Conservation (phyloP, 1,284 basidiomycete species). For the Ceratobasidium sp. region DNA sequence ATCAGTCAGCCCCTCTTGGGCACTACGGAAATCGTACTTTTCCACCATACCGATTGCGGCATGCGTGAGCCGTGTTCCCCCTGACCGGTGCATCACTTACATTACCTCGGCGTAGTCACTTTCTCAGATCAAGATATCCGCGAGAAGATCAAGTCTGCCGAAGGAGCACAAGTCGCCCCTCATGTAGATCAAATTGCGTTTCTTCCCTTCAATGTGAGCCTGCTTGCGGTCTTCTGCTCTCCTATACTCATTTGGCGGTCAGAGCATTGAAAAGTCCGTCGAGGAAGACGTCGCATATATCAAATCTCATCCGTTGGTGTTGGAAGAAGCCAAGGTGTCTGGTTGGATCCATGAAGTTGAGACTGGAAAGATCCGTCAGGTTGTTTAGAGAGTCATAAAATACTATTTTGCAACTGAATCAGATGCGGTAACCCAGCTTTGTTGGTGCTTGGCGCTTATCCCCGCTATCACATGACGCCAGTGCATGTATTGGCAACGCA, state of each 20-base stretch:
- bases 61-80: constrained; percentile 56
- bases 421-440: no score
- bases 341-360: constrained; percentile 72
- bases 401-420: no score
- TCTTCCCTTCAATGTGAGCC: constrained; percentile 55
- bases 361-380: constrained; percentile 59
- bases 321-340: constrained; percentile 61
- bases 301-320: constrained; percentile 60
- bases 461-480: no score
- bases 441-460: no score
- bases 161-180: constrained; percentile 43
- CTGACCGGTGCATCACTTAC: not conserved
- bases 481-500: no score
- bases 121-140: constrained; percentile 54
- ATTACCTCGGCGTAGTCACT: constrained; percentile 47
- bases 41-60: constrained; percentile 72
- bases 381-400: no score
- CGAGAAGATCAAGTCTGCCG: constrained; percentile 57
- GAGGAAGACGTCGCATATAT: constrained; percentile 64
- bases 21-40: constrained; percentile 68
- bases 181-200: constrained; percentile 60
- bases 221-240: not conserved
- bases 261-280: constrained; percentile 59
- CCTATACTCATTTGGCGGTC: constrained; percentile 42
- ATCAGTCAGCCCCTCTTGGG: constrained; percentile 72